Base-by-base conservation (phyloP, 139 green algal genomes). In the Raphidocelis subcapitata region DNA sequence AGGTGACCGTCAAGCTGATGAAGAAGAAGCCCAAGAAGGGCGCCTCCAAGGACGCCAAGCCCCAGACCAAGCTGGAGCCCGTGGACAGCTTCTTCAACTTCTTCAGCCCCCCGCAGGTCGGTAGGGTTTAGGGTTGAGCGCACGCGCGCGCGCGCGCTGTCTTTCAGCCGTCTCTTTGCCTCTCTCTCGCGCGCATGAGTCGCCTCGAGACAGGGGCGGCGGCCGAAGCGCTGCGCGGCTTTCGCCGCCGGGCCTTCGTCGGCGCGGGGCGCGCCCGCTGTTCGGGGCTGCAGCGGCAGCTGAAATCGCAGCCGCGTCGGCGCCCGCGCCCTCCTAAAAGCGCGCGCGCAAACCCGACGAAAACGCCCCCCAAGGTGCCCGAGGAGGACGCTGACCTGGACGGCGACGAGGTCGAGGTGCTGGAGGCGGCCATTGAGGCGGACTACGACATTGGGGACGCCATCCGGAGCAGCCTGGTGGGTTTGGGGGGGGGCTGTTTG, bases 11-110 rank as follows among this genome's bases (percentile, higher is more conserved):
- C n/a, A 90, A 96, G 83, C 79, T 97, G 37, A 82, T 98, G 88
- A 95, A 96, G 85, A 98, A 98, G 90, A 98, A 98, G 87, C 82
- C 91, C 28, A 96, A 96, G 85, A 92, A 92, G 76, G 90, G 90
- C 46, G 79, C 80, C 64, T 87, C 85, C 76, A 75, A 65, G 5
- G 76, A 81, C 57, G 77, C 74, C 71, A 95, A 95, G 84, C 87
- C 89, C 8, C 82, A 93, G 60, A 96, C 90, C 59, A 98, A 98
- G 85, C 91, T 81, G 32, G 92, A 97, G 86, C 71, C 73, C 35
- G 83, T 92, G 32, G 87, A 94, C 47, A 91, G 76, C 47, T 97
- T 98, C 85, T 98, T 98, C 88, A 92, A 91, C 81, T 98, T 97
- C 83, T 98, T 98, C 89, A 86, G 66, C 60, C 89, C 93, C n/a